A percentile compares a stretch with the other conserved stretches of the same genome.
These are phyloP conservation scores for Jamesozyma jinghongensis DNA, from an alignment of 805 yeast species.

Conservation along the genomic window DNA sequence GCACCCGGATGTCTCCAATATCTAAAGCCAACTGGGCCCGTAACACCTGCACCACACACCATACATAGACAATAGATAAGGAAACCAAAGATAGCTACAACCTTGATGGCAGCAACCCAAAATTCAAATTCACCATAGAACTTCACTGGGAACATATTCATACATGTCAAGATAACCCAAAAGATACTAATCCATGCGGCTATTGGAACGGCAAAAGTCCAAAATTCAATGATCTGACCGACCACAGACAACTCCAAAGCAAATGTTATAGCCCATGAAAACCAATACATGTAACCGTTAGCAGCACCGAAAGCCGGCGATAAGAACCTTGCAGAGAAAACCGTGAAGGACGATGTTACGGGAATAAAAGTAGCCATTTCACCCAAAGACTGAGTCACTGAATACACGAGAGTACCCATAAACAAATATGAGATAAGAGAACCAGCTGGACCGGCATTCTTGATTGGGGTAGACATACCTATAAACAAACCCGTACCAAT, in stretches of 20 bases:
- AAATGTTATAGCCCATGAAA: slow-evolving; percentile 68
- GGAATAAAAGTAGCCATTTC: slow-evolving; percentile 79
- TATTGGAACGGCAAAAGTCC: slow-evolving; percentile 62
- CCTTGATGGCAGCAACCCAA: slow-evolving; percentile 62
- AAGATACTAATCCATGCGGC: slow-evolving; percentile 68
- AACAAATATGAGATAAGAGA: slow-evolving; percentile 55
- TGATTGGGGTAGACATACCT: slow-evolving; percentile 48
- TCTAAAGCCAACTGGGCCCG: slow-evolving; percentile 69
- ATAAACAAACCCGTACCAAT: slow-evolving; percentile 74
- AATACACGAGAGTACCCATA: slow-evolving; percentile 56
- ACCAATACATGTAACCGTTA: slow-evolving; percentile 67
- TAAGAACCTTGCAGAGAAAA: slow-evolving; percentile 57
- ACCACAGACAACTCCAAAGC: slow-evolving; percentile 66
- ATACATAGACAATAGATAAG: slow-evolving; percentile 55
- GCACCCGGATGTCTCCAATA: slow-evolving; percentile 78
- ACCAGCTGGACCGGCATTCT: slow-evolving; percentile 59
- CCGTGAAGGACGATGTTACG: slow-evolving; percentile 56
- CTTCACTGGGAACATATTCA: slow-evolving; percentile 59
- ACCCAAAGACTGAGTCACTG: slow-evolving; percentile 64
- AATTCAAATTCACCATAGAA: slow-evolving; percentile 70
- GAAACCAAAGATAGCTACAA: slow-evolving; percentile 64
- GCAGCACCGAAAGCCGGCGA: slow-evolving; percentile 69
- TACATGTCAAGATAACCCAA: slow-evolving; percentile 43
- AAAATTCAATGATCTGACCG: slow-evolving; percentile 53
- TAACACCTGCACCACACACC: slow-evolving; percentile 65